A percentile compares a stretch with the other conserved stretches of the same genome.
Conservation (phyloP, 2,329 filamentous ascomycete genomes). For the Didymella segeticola region DNA sequence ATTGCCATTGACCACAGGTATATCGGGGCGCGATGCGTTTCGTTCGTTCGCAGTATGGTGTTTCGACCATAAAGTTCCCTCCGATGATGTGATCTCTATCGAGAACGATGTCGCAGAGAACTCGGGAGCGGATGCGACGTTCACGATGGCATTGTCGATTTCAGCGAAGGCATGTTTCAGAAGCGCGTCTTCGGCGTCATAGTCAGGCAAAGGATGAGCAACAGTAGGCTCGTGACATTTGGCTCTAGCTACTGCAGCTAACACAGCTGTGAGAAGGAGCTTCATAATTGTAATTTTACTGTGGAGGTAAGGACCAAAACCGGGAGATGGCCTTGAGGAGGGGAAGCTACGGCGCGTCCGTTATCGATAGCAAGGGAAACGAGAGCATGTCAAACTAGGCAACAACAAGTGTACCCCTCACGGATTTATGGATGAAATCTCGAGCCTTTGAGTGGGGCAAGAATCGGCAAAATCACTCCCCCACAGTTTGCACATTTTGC, state of each 20-base stretch:
- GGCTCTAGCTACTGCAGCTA: conserved; percentile 20
- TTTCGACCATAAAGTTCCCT: conserved; percentile 48
- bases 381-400: not conserved
- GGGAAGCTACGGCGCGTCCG: not conserved
- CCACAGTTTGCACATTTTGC: too few relatives aligned
- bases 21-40: conserved; percentile 48
- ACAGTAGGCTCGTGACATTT: conserved; percentile 47
- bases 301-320: not conserved
- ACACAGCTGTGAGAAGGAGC: not conserved
- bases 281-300: not conserved
- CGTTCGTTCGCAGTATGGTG: conserved; percentile 49
- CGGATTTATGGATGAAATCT: too few relatives aligned
- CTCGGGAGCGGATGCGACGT: conserved; percentile 34
- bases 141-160: conserved; percentile 34
- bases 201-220: conserved; percentile 49
- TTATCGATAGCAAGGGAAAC: not conserved
- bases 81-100: conserved; percentile 49
- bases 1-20: conserved; percentile 45
- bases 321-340: not conserved
- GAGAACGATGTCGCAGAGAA: conserved; percentile 50
- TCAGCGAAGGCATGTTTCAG: conserved; percentile 39
- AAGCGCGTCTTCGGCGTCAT: conserved; percentile 35
- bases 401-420: too few relatives aligned
- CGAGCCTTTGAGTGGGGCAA: too few relatives aligned
- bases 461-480: too few relatives aligned